Evolutionary conservation across 352 stramenopile species (phyloP).

Genomic region (Phytophthora pini): DNA sequence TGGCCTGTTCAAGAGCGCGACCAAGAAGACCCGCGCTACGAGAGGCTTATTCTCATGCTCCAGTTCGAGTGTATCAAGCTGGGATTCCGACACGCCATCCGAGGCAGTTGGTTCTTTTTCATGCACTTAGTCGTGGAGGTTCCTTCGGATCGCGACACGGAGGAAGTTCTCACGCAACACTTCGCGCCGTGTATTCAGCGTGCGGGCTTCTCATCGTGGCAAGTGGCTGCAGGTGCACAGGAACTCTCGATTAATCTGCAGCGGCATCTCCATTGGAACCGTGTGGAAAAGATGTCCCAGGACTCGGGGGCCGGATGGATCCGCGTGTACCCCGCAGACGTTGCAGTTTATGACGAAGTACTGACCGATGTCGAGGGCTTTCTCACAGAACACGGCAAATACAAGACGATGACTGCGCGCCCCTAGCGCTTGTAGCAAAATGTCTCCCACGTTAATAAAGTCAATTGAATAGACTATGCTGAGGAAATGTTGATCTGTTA

Average conservation of each 20-base stretch:
- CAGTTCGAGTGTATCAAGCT: slow-evolving; percentile 86
- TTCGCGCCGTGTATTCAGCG: slow-evolving; percentile 85
- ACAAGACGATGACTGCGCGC: slow-evolving; percentile 30
- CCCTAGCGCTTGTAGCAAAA: slow-evolving; percentile 29
- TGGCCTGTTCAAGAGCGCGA: slow-evolving; percentile 89
- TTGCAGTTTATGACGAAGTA: slow-evolving; percentile 81
- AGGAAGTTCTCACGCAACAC: slow-evolving; percentile 62
- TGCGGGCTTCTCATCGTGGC: slow-evolving; percentile 85
- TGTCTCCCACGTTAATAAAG: slow-evolving; percentile 2
- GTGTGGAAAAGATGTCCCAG: slow-evolving; percentile 89
- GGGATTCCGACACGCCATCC: slow-evolving; percentile 72
- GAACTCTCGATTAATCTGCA: slow-evolving; percentile 90
- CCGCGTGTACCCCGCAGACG: slow-evolving; percentile 83
- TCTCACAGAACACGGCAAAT: slow-evolving; percentile 56
- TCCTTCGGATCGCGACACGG: slow-evolving; percentile 51
- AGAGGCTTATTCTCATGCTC: slow-evolving; percentile 86
- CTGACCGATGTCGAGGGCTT: slow-evolving; percentile 78
- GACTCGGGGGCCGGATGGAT: slow-evolving; percentile 88
- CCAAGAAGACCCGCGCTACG: slow-evolving; percentile 88
- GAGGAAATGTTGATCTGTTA: slow-evolving; percentile 5
- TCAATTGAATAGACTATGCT: slow-evolving; percentile 32
- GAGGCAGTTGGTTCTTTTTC: slow-evolving; percentile 85
- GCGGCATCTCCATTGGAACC: slow-evolving; percentile 88
- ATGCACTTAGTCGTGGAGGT: slow-evolving; percentile 87
- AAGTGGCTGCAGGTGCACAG: slow-evolving; percentile 84